A percentile compares a stretch with the other conserved stretches of the same genome.
Evolutionary conservation across 139 green algal species (phyloP).

Genomic region (Auxenochlorella pyrenoidosa): DNA sequence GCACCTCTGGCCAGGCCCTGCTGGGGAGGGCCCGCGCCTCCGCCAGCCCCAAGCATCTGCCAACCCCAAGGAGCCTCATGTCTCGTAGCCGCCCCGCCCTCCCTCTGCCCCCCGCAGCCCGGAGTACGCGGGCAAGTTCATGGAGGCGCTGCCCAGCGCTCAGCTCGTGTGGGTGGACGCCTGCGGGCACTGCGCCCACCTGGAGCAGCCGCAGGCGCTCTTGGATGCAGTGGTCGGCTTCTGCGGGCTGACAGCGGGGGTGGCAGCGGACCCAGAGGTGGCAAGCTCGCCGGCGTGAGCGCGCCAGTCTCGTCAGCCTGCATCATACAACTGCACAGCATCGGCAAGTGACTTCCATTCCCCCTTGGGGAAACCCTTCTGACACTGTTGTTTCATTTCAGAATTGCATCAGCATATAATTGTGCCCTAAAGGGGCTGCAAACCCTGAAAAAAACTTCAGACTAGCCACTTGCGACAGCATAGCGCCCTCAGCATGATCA

Average conservation of each 20-base stretch:
- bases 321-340: no score
- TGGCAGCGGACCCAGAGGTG: background rate
- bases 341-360: no score
- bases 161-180: slow-evolving; percentile 77
- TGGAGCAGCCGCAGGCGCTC: slow-evolving; percentile 81
- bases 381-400: background rate
- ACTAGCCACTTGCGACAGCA: no score
- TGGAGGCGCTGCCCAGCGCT: slow-evolving; percentile 55
- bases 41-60: no score
- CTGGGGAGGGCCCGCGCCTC: no score
- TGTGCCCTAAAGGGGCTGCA: background rate
- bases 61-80: no score
- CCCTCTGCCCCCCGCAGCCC: slow-evolving; percentile 18
- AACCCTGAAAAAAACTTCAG: no score
- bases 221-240: slow-evolving; percentile 52
- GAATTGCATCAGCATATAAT: no score
- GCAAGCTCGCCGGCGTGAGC: background rate
- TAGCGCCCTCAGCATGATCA: no score
- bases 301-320: no score
- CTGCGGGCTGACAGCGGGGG: background rate
- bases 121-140: slow-evolving; percentile 67
- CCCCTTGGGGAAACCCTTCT: no score
- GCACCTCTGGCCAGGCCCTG: no score
- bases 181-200: slow-evolving; percentile 87
- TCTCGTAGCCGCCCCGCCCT: background rate